Conservation (phyloP, 495 filamentous ascomycete genomes). For the Xylaria cubensis region DNA sequence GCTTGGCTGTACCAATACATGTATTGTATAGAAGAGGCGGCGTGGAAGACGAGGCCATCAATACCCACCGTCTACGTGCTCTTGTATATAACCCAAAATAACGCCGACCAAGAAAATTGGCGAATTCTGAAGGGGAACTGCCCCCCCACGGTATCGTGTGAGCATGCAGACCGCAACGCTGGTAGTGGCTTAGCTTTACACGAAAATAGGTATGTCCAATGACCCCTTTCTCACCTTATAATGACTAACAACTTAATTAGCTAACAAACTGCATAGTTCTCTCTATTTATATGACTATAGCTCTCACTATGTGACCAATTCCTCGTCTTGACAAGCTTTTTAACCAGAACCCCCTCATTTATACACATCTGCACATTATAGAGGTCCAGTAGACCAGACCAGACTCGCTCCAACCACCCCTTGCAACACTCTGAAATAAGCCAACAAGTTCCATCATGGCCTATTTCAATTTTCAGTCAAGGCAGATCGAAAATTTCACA, state of each 20-base stretch:
- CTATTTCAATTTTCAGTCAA: slow-evolving; percentile 47
- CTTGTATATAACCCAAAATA: slow-evolving; percentile 19
- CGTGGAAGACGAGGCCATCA: neutral
- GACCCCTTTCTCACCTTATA: neutral
- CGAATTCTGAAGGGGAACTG: neutral
- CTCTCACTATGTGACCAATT: neutral
- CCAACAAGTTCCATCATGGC: slow-evolving; percentile 35
- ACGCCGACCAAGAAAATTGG: slow-evolving; percentile 11
- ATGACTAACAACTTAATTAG: neutral
- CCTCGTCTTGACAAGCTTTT: too few species aligned
- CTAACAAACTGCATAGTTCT: neutral
- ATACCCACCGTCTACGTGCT: slow-evolving; percentile 5
- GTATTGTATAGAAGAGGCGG: slow-evolving; percentile 25
- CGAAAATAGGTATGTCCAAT: neutral
- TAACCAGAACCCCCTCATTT: too few species aligned
- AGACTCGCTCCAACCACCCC: slow-evolving; percentile 23
- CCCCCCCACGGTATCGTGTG: neutral
- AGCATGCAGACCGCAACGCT: neutral
- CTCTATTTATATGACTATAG: neutral
- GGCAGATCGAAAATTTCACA: slow-evolving; percentile 32
- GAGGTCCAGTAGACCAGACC: neutral
- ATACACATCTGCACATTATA: too few species aligned
- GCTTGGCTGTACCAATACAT: slow-evolving; percentile 26
- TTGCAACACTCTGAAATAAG: slow-evolving; percentile 48
- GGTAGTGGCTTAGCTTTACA: neutral